A percentile compares a stretch with the other conserved stretches of the same genome.
Evolutionary conservation across 2,329 filamentous ascomycete genomes (phyloP).

Genomic region (Monosporascus sp.): DNA sequence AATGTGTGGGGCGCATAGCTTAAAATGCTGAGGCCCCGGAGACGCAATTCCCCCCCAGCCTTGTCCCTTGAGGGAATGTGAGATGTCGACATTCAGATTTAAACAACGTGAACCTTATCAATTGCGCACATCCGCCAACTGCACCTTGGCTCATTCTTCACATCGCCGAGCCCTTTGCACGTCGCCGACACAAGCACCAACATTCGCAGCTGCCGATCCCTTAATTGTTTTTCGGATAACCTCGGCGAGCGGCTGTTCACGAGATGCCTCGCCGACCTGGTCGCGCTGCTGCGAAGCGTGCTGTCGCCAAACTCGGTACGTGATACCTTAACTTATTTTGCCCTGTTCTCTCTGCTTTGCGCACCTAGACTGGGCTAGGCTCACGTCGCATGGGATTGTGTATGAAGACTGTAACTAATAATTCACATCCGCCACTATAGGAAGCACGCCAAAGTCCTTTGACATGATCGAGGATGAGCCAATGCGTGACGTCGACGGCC

Average conservation of each 20-base stretch:
- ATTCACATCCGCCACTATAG: conserved; percentile 21
- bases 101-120: background rate
- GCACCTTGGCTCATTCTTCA: background rate
- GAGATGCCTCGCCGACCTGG: conserved; percentile 33
- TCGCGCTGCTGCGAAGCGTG: conserved; percentile 38
- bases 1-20: too few relatives aligned
- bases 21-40: too few relatives aligned
- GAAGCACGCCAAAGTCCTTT: conserved; percentile 42
- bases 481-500: conserved; percentile 45
- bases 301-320: conserved; percentile 37
- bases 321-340: background rate
- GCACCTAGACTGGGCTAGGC: background rate
- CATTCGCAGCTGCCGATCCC: too few relatives aligned
- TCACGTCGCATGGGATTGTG: too few relatives aligned
- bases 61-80: too few relatives aligned
- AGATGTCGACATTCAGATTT: too few relatives aligned
- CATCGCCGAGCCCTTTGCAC: background rate
- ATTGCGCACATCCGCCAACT: background rate
- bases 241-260: too few relatives aligned
- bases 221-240: too few relatives aligned
- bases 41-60: too few relatives aligned
- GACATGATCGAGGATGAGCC: conserved; percentile 45
- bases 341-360: background rate
- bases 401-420: conserved; percentile 1
- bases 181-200: too few relatives aligned